A percentile compares a stretch with the other conserved stretches of the same genome.
These are phyloP conservation scores for Penicillium macrosclerotiorum DNA, from an alignment of 495 filamentous ascomycete species.

Conservation along the genomic window DNA sequence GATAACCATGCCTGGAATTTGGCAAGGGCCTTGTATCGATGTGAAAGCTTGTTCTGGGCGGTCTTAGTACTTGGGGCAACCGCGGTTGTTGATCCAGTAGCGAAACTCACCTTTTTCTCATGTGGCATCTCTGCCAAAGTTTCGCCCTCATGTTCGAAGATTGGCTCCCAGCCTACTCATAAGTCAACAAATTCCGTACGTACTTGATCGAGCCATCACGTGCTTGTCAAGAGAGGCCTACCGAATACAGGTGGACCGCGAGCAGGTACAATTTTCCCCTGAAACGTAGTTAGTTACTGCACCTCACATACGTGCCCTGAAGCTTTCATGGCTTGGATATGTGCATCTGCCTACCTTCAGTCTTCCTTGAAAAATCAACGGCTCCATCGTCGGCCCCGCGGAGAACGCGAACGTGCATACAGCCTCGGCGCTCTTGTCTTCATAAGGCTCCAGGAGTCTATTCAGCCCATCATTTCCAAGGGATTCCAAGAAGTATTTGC, in stretches of 20 bases:
- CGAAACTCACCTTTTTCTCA: constrained; percentile 54
- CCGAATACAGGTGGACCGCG: constrained; percentile 67
- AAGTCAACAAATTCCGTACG: constrained; percentile 20
- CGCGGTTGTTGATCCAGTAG: constrained; percentile 16
- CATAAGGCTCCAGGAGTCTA: constrained; percentile 74
- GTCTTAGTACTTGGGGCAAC: background rate
- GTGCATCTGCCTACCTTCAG: no score
- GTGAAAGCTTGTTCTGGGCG: constrained; percentile 70
- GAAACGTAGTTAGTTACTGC: background rate
- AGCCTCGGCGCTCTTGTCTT: constrained; percentile 81
- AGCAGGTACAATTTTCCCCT: constrained; percentile 50
- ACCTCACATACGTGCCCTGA: background rate
- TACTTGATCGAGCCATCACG: no score
- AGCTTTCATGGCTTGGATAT: background rate
- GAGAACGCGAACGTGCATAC: constrained; percentile 90
- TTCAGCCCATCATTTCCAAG: constrained; percentile 78
- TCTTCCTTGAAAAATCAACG: constrained; percentile 80
- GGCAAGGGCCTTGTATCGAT: constrained; percentile 71
- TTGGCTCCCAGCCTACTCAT: constrained; percentile 74
- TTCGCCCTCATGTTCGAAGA: constrained; percentile 84
- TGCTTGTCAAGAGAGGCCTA: constrained; percentile 18
- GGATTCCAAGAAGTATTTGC: constrained; percentile 82
- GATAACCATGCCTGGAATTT: constrained; percentile 78
- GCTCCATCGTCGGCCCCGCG: constrained; percentile 70
- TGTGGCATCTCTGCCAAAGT: constrained; percentile 94